Conservation (phyloP, 169 alveolate genomes). For the Plasmodium sp. region DNA sequence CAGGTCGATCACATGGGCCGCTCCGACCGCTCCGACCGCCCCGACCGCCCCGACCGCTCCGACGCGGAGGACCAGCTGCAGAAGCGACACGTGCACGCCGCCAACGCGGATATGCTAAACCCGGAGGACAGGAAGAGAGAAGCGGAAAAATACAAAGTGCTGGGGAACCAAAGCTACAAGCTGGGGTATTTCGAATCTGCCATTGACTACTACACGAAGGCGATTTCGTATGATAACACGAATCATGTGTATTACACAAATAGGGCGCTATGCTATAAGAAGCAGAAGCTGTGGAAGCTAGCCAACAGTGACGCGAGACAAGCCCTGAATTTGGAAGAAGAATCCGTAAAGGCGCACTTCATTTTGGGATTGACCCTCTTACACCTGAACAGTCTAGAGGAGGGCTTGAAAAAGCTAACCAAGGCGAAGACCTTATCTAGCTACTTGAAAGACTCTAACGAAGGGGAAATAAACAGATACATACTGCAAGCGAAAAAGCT, state of each 20-base stretch:
- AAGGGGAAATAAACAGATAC: slow-evolving; percentile 82
- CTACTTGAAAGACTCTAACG: slow-evolving; percentile 81
- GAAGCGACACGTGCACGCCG: slow-evolving; percentile 5
- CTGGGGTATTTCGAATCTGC: slow-evolving; percentile 88
- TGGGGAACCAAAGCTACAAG: slow-evolving; percentile 88
- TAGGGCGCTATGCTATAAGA: slow-evolving; percentile 89
- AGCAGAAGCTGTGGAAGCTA: slow-evolving; percentile 82
- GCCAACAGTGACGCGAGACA: slow-evolving; percentile 85
- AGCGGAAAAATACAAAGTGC: slow-evolving; percentile 79
- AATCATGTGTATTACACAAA: slow-evolving; percentile 88
- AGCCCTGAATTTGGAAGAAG: slow-evolving; percentile 86
- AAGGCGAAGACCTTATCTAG: slow-evolving; percentile 84
- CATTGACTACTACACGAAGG: slow-evolving; percentile 87
- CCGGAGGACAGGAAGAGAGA: slow-evolving; percentile 76
- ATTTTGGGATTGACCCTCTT: slow-evolving; percentile 88
- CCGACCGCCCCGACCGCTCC: background rate
- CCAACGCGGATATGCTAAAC: slow-evolving; percentile 50
- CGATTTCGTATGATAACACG: slow-evolving; percentile 81
- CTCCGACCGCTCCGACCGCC: background rate
- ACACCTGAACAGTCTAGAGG: slow-evolving; percentile 84
- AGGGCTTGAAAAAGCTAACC: slow-evolving; percentile 83
- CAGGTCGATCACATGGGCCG: background rate
- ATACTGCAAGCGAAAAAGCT: slow-evolving; percentile 80
- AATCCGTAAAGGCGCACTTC: slow-evolving; percentile 88
- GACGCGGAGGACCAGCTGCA: slow-evolving; percentile 1